phyloP scores from a whole-genome alignment of 805 yeast species.

The Dipodascopsis tothii region DNA sequence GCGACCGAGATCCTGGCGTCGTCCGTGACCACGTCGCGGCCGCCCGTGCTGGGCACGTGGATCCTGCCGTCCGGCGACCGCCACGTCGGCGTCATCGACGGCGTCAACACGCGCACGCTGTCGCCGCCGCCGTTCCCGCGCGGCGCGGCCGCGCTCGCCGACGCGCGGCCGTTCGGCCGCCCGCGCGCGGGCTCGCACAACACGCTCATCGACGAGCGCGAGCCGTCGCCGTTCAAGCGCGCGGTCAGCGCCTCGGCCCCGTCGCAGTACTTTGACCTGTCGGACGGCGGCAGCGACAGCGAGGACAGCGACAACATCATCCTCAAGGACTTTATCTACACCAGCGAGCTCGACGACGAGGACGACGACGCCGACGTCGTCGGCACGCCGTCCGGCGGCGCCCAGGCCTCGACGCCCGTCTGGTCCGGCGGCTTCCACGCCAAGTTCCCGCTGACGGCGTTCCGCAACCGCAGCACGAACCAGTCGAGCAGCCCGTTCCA shows the following conservation, averaged over 20 bases:
- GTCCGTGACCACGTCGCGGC: conserved; percentile 76
- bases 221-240: conserved; percentile 14
- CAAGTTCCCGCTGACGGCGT: conserved; percentile 79
- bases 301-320: conserved; percentile 39
- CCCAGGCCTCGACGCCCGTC: conserved; percentile 30
- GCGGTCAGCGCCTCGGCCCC: not conserved
- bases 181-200: conserved; percentile 21
- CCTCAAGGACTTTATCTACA: conserved; percentile 76
- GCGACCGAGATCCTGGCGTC: conserved; percentile 82
- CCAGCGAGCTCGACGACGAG: conserved; percentile 77
- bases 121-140: conserved; percentile 38
- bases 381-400: conserved; percentile 13
- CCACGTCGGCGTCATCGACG: conserved; percentile 92
- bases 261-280: conserved; percentile 5
- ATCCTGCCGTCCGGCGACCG: conserved; percentile 56
- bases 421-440: conserved; percentile 36
- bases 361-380: conserved; percentile 43
- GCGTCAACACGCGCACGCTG: conserved; percentile 79
- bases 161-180: conserved; percentile 5
- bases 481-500: conserved; percentile 4
- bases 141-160: conserved; percentile 5
- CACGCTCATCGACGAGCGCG: conserved; percentile 17
- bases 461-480: conserved; percentile 63
- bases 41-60: conserved; percentile 92
- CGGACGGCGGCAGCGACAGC: conserved; percentile 29